Conservation (phyloP, 495 filamentous ascomycete genomes). For the Parmelia sp. region DNA sequence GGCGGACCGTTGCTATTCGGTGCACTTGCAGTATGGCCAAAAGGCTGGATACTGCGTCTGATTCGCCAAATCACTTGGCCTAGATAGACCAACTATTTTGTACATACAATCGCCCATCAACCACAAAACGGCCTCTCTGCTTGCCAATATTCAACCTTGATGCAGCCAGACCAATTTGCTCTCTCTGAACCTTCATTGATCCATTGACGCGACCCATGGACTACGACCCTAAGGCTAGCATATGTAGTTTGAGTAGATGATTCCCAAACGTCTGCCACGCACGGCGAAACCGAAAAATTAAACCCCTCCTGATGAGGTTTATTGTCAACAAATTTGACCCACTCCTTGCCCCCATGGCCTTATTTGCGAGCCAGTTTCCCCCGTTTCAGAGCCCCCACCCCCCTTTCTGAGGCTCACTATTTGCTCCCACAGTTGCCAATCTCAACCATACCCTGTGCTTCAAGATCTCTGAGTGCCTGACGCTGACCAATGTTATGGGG, state of each 20-base stretch:
- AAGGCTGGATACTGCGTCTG: not conserved
- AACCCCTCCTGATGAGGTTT: not conserved
- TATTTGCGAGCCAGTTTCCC: not conserved
- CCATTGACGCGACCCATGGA: not conserved
- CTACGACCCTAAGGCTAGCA: too few relatives aligned
- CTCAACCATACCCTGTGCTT: constrained; percentile 22
- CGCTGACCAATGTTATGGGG: not conserved
- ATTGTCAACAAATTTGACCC: not conserved
- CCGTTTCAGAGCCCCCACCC: too few relatives aligned
- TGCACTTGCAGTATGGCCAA: not conserved
- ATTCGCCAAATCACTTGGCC: not conserved
- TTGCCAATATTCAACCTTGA: not conserved
- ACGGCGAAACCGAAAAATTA: not conserved
- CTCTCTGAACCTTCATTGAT: not conserved
- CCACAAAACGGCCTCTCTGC: not conserved
- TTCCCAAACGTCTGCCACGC: not conserved
- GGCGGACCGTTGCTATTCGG: not conserved
- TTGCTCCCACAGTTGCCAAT: not conserved
- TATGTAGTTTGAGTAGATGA: too few relatives aligned
- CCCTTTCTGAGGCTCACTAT: not conserved
- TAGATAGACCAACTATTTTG: too few relatives aligned
- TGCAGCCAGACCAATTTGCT: not conserved
- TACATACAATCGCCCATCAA: constrained; percentile 3
- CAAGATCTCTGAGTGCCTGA: constrained; percentile 16
- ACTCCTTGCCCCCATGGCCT: not conserved